Percentiles rank a stretch among this genome's conserved stretches.
These are phyloP conservation scores for Przewalskia tangutica DNA, from an alignment of 257 asterid species.

Conservation along the genomic window DNA sequence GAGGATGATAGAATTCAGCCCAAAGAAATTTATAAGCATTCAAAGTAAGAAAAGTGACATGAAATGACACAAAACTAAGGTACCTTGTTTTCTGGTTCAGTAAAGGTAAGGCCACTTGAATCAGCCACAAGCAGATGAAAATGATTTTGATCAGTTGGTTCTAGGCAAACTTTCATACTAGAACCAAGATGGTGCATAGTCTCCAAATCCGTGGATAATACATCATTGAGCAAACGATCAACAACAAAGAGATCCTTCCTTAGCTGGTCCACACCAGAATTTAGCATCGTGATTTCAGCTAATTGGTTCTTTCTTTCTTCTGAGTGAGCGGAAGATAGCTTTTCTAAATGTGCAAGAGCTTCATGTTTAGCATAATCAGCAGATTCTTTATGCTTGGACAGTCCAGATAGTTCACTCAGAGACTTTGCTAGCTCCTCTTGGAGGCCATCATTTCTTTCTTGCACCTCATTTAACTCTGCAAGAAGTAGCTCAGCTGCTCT, in stretches of 20 bases:
- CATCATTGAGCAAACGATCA: conserved; percentile 42
- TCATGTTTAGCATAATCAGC: conserved; percentile 56
- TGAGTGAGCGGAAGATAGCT: conserved; percentile 39
- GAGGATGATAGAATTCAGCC: not conserved
- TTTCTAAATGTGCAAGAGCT: conserved; percentile 57
- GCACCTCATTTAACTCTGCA: conserved; percentile 95
- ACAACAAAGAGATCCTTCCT: conserved; percentile 43
- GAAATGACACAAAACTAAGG: not conserved
- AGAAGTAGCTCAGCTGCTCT: conserved; percentile 86
- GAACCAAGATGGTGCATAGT: conserved; percentile 46
- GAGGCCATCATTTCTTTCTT: conserved; percentile 83
- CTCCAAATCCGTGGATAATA: conserved; percentile 62
- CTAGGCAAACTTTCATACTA: conserved; percentile 36
- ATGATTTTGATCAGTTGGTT: conserved; percentile 21
- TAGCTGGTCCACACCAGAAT: conserved; percentile 43
- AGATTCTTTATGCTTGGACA: conserved; percentile 53
- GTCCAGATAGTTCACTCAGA: conserved; percentile 42
- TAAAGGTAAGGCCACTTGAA: conserved; percentile 19
- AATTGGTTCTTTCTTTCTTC: conserved; percentile 60
- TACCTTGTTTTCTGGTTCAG: conserved; percentile 53
- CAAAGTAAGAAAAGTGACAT: not conserved
- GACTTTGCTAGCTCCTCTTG: conserved; percentile 76
- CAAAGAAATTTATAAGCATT: not conserved
- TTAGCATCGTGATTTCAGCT: conserved; percentile 48
- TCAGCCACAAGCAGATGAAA: conserved; percentile 26